phyloP scores from a whole-genome alignment of 768 basidiomycete genomes.

The Tricholoma sp. region DNA sequence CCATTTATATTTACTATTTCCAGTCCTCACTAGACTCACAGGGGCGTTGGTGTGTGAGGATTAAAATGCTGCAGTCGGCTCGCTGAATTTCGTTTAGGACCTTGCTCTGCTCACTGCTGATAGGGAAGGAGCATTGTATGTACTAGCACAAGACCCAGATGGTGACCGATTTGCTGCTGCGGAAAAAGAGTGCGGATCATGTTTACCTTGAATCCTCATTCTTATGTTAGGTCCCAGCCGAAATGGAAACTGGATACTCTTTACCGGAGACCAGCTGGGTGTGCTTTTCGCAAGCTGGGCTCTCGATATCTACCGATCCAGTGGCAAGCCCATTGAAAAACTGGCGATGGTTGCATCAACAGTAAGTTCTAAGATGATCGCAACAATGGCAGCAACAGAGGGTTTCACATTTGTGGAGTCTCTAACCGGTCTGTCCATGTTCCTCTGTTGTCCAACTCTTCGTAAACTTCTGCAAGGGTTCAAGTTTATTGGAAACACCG shows the following conservation, averaged over 20 bases:
- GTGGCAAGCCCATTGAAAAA: slow-evolving; percentile 44
- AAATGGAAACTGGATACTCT: slow-evolving; percentile 59
- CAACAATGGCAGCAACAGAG: slow-evolving; percentile 66
- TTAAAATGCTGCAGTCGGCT: neutral
- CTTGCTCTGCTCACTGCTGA: slow-evolving; percentile 65
- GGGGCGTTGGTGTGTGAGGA: slow-evolving; percentile 42
- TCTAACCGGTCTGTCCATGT: slow-evolving; percentile 55
- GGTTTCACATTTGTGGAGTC: slow-evolving; percentile 85
- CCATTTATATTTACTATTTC: neutral
- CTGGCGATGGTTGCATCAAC: slow-evolving; percentile 86
- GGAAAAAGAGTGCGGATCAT: slow-evolving; percentile 47
- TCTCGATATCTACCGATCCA: slow-evolving; percentile 37
- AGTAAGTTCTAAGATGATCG: slow-evolving; percentile 88
- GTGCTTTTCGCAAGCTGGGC: slow-evolving; percentile 38
- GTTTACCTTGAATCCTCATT: neutral
- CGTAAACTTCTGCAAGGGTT: slow-evolving; percentile 49
- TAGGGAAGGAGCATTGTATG: slow-evolving; percentile 46
- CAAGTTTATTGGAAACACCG: slow-evolving; percentile 87
- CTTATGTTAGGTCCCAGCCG: slow-evolving; percentile 19
- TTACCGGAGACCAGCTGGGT: slow-evolving; percentile 86
- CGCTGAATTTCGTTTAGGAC: slow-evolving; percentile 42
- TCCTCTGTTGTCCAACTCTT: neutral
- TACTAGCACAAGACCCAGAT: slow-evolving; percentile 89
- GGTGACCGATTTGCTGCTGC: slow-evolving; percentile 80
- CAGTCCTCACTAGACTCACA: slow-evolving; percentile 10